A percentile compares a stretch with the other conserved stretches of the same genome.
These are phyloP conservation scores for Umbilicus rupestris DNA, from an alignment of 164 flowering plant species.

Conservation along the genomic window DNA sequence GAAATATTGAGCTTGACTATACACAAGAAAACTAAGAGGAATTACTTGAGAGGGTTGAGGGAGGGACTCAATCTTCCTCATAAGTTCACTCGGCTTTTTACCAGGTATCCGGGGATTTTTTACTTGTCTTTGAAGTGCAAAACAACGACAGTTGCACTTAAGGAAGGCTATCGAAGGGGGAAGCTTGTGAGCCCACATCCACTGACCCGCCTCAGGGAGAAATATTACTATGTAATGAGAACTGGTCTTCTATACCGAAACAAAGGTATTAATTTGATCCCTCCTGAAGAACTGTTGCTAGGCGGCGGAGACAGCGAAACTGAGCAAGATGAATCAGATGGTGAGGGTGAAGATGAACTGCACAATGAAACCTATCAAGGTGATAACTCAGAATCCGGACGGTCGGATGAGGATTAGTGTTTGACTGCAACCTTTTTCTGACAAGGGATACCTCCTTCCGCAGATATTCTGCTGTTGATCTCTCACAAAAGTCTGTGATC, in stretches of 20 bases:
- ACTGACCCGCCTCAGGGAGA: slow-evolving; percentile 50
- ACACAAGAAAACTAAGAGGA: slow-evolving; percentile 91
- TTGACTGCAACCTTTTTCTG: background rate
- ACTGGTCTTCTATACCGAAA: slow-evolving; percentile 75
- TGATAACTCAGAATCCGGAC: background rate
- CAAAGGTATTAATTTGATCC: slow-evolving; percentile 37
- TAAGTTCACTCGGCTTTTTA: slow-evolving; percentile 78
- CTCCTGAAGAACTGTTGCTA: slow-evolving; percentile 23
- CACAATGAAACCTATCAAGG: background rate
- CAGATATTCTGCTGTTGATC: background rate
- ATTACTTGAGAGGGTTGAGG: slow-evolving; percentile 76
- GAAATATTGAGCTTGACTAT: slow-evolving; percentile 79
- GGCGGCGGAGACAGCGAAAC: slow-evolving; percentile 13
- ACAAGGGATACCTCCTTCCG: background rate
- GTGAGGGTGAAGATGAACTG: slow-evolving; percentile 29
- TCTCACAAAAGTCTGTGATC: background rate
- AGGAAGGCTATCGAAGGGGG: slow-evolving; percentile 71
- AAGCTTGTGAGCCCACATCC: slow-evolving; percentile 75
- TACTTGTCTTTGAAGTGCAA: slow-evolving; percentile 94
- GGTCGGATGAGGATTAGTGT: slow-evolving; percentile 1
- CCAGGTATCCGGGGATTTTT: slow-evolving; percentile 92
- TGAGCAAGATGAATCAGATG: slow-evolving; percentile 30
- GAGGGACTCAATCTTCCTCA: slow-evolving; percentile 78
- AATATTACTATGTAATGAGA: slow-evolving; percentile 78
- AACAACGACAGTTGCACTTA: slow-evolving; percentile 71